phyloP scores from a whole-genome alignment of 306 rosid species.

The Dryas octopetala region DNA sequence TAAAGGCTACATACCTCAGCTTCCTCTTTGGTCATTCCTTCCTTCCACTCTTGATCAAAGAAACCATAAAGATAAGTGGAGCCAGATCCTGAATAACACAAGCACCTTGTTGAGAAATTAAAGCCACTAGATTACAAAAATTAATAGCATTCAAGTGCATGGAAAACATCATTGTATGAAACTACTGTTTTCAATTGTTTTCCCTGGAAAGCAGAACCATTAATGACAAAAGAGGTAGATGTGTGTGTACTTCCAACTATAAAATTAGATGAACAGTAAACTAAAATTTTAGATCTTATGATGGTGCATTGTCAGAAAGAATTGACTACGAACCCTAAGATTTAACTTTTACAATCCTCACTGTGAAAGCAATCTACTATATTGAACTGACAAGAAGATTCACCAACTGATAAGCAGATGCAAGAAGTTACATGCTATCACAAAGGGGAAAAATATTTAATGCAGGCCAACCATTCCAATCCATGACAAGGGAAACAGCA shows the following conservation, averaged over 20 bases:
- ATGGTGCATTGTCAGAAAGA: background rate
- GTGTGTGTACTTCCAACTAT: background rate
- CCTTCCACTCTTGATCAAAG: conserved; percentile 93
- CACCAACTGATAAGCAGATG: background rate
- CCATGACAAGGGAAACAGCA: background rate
- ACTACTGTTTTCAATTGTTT: too few relatives aligned
- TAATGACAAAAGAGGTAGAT: too few relatives aligned
- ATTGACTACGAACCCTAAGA: background rate
- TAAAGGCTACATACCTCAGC: conserved; percentile 65
- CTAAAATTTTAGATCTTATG: background rate
- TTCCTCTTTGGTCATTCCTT: conserved; percentile 94
- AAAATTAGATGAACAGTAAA: background rate
- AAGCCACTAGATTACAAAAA: background rate
- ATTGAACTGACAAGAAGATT: background rate
- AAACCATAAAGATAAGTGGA: conserved; percentile 94
- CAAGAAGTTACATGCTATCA: background rate
- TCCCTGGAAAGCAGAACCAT: too few relatives aligned
- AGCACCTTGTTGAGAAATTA: background rate
- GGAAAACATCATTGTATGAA: too few relatives aligned
- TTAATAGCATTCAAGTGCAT: conserved; percentile 1
- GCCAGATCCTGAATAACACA: conserved; percentile 70
- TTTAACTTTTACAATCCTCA: background rate
- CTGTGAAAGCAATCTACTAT: background rate
- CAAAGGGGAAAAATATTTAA: background rate
- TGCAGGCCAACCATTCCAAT: background rate